Evolutionary conservation across 2,329 filamentous ascomycete genomes (phyloP), one percentile per base, ranked within the genome.

Genomic region (Fusarium hainanense): DNA sequence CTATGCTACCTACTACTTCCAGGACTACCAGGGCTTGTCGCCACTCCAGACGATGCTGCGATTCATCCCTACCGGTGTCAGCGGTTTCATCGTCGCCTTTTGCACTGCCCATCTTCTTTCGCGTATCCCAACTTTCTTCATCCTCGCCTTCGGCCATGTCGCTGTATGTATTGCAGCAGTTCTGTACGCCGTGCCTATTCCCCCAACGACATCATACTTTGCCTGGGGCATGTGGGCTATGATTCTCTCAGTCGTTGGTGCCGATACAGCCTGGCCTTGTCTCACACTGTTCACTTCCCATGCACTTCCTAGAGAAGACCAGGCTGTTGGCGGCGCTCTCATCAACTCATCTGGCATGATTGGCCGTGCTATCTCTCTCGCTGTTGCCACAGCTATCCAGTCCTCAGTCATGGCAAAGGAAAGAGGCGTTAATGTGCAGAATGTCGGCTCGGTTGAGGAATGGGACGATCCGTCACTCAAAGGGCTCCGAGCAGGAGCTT

Each of bases 1-100:
- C 64, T 91, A 86, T 71, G 86, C 89, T 2, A 93, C 90, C 7
- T 92, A 90, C 77, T 91, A 88, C 78, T 92, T 88, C 78, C 90
- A 93, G 77, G 85, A 90, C 68, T 92, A 87, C 75, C 89, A 90
- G 71, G 86, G 84, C 1, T 82, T 89, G 3, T 84, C 83, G 1
- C 82, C 89, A 1, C 80, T 92, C n/a, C 85, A 91, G 68, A 92
- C 90, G 0, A 91, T 89, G 14, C 76, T 92, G 11, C 88, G 89
- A 5, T 93, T 92, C 76, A 82, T 93, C 11, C 90, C 90, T 0
- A 90, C 87, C 0, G 90, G 90, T 12, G 81, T 90, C 0, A 82
- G 82, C 10, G 90, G 90, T 9, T 77, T 88, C 7, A 68, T 88
- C n/a, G 86, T 87, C 2, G 87, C 87, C 12, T 80, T 86, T 58